A percentile compares a stretch with the other conserved stretches of the same genome.
Evolutionary conservation across 164 flowering plant genomes (phyloP).

Genomic region (Dillenia turbinata): DNA sequence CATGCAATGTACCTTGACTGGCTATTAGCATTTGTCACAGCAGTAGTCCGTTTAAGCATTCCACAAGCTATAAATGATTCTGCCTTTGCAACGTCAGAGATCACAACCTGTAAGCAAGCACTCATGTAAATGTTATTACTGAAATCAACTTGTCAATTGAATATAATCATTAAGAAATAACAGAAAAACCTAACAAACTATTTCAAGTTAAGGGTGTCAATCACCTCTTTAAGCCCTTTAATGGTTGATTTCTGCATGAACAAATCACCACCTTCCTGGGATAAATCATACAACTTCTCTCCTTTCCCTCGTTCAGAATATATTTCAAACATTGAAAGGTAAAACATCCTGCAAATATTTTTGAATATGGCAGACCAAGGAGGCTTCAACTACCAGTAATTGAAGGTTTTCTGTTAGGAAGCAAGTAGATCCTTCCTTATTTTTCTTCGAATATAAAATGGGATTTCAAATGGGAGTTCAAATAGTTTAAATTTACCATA

Average conservation of each 20-base stretch:
- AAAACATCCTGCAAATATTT: constrained; percentile 40
- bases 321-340: constrained; percentile 79
- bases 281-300: constrained; percentile 65
- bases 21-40: constrained; percentile 67
- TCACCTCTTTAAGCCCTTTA: constrained; percentile 80
- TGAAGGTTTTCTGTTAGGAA: too few relatives aligned
- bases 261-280: constrained; percentile 45
- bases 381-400: too few relatives aligned
- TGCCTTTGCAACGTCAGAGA: constrained; percentile 49
- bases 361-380: background rate
- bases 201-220: background rate
- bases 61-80: constrained; percentile 61
- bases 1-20: constrained; percentile 63
- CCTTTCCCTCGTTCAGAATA: constrained; percentile 68
- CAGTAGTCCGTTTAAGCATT: constrained; percentile 72
- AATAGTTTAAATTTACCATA: too few relatives aligned
- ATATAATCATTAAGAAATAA: background rate
- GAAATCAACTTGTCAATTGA: background rate
- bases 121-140: background rate
- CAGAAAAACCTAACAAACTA: background rate
- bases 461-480: too few relatives aligned
- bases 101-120: constrained; percentile 30
- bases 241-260: constrained; percentile 49
- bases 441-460: too few relatives aligned
- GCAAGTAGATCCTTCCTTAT: too few relatives aligned